Evolutionary conservation across 2,329 filamentous ascomycete species (phyloP).

Genomic region (Trichoderma asperellum): DNA sequence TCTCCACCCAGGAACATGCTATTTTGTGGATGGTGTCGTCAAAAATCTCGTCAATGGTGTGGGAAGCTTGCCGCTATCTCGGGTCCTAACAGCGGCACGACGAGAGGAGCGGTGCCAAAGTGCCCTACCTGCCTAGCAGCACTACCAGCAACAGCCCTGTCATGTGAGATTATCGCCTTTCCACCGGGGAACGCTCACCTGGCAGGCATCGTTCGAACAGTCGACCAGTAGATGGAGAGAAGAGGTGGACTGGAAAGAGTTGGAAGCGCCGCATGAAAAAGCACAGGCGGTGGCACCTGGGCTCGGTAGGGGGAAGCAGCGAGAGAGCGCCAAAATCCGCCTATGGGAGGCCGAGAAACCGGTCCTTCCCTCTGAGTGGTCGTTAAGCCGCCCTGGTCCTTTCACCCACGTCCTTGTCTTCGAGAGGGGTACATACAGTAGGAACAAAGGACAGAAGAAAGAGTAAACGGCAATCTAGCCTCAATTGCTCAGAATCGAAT

Average conservation of each 20-base stretch:
- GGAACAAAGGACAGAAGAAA: not conserved
- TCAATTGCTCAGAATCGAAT: not conserved
- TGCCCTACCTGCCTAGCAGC: not conserved
- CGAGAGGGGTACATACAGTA: not conserved
- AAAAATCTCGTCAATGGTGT: slow-evolving; percentile 1
- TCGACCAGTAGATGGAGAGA: slow-evolving; percentile 6
- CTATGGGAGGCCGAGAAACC: slow-evolving; percentile 31
- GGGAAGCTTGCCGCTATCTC: not conserved
- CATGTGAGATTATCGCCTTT: not conserved
- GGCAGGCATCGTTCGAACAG: not conserved
- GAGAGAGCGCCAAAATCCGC: slow-evolving; percentile 26
- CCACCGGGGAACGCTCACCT: not conserved
- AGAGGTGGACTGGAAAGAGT: not conserved
- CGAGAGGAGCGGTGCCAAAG: not conserved
- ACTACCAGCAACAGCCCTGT: not conserved
- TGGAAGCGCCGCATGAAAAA: slow-evolving; percentile 19
- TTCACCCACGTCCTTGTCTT: slow-evolving; percentile 32
- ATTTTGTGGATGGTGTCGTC: not conserved
- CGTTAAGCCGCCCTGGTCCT: slow-evolving; percentile 7
- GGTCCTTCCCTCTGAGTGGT: slow-evolving; percentile 36
- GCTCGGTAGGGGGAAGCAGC: not conserved
- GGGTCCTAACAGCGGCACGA: not conserved
- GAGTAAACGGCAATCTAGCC: not conserved
- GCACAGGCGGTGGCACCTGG: not conserved
- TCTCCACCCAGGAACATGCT: slow-evolving; percentile 11